A percentile compares a stretch with the other conserved stretches of the same genome.
These are phyloP conservation scores for Saprolegnia parasitica DNA, from an alignment of 352 stramenopile species.

Conservation along the genomic window DNA sequence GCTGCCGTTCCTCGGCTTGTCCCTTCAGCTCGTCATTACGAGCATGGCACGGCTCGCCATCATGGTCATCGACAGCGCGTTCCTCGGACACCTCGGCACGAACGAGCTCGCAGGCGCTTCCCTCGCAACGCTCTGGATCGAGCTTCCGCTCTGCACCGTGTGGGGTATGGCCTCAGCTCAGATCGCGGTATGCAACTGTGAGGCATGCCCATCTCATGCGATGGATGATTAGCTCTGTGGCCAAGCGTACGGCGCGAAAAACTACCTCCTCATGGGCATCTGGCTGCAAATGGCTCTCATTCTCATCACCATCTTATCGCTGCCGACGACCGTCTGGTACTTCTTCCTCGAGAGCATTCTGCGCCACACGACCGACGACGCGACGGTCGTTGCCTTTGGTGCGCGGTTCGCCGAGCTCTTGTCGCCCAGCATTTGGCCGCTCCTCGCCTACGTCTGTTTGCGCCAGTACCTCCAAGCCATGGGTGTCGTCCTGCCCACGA, in stretches of 20 bases:
- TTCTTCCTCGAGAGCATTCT: constrained; percentile 38
- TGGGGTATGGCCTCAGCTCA: constrained; percentile 65
- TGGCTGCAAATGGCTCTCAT: constrained; percentile 76
- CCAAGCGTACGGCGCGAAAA: constrained; percentile 75
- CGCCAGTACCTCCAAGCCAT: constrained; percentile 68
- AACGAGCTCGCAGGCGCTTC: constrained; percentile 66
- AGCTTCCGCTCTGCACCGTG: constrained; percentile 56
- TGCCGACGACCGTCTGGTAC: constrained; percentile 67
- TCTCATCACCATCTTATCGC: constrained; percentile 52
- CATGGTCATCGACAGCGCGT: constrained; percentile 70
- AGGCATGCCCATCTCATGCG: not conserved
- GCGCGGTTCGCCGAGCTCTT: constrained; percentile 55
- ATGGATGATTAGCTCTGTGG: constrained; percentile 65
- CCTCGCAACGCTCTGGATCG: constrained; percentile 68
- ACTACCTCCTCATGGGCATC: constrained; percentile 65
- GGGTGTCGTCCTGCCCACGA: constrained; percentile 66
- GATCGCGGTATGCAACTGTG: constrained; percentile 39
- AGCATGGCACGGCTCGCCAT: constrained; percentile 72
- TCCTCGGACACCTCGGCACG: constrained; percentile 71
- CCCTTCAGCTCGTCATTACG: constrained; percentile 66
- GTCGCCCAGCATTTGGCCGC: constrained; percentile 54
- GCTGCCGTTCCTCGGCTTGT: constrained; percentile 60
- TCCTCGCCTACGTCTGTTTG: constrained; percentile 44
- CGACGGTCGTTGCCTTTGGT: constrained; percentile 47
- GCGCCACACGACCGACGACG: constrained; percentile 38